Base-by-base conservation (phyloP, 176 grass and related monocot species). In the Thalia dealbata region DNA sequence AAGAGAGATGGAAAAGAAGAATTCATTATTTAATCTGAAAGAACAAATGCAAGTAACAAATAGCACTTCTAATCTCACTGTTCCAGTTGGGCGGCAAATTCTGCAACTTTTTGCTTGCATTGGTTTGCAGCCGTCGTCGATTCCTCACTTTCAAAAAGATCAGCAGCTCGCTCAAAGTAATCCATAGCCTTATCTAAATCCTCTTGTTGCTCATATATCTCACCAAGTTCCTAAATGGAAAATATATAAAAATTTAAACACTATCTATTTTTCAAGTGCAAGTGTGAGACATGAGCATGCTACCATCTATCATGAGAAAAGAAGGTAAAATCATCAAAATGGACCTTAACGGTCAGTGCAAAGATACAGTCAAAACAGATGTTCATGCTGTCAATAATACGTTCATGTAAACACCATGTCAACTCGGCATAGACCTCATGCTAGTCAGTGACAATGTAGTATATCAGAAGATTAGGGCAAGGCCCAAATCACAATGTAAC, bases 11-110 rank as follows among this genome's bases (percentile, higher is more conserved):
- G 11, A 48, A 13, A 48, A 48, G 11, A 0, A 48, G 45, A 48
- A 48, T 48, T 58, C 54, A 23, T 58, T 58, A 58, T n/a, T 58
- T 58, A 58, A 58, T 58, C 54, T 58, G 16, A n/a, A 45, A 73
- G 65, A 72, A 30, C 46, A 51, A 15, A 54, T 16, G 46, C 42
- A 79, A 72, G 70, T 68, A 35, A 21, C 32, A 70, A 51, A 43
- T 43, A 29, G 0, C n/a, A 30, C 58, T 75, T 41, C 58, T 71
- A 69, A 78, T 76, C 81, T 96, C 93, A 99, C 95, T 99, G 90
- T 91, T 99, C 90, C 77, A 99, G 79, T 45, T 99, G 95, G 69
- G 90, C 95, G 58, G 95, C 81, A 75, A 99, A 88, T 85, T 99
- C 83, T 23, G 90, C 95, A 56, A 93, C 95, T 80, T 90, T 99